Evolutionary conservation across 2,329 filamentous ascomycete species (phyloP).

Genomic region (Leptographium wingfieldii): DNA sequence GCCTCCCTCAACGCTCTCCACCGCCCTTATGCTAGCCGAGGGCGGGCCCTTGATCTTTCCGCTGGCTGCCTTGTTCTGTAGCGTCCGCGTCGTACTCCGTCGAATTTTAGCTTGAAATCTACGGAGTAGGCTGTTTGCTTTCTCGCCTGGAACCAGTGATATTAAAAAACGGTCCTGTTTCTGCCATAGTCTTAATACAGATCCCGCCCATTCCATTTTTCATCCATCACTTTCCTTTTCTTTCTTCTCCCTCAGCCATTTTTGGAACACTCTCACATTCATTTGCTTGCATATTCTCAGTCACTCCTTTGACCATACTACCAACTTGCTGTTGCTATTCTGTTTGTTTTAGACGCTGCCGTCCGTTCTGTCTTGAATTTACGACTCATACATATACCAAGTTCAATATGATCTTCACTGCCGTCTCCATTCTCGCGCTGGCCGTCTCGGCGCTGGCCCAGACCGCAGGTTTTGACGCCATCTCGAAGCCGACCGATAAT

Average conservation of each 20-base stretch:
- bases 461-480: conserved; percentile 41
- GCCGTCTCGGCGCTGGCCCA: conserved; percentile 39
- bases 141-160: background rate
- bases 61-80: background rate
- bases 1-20: background rate
- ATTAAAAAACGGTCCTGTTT: background rate
- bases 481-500: conserved; percentile 32
- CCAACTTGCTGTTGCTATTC: background rate
- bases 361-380: background rate
- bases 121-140: background rate
- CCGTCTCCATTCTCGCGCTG: conserved; percentile 38
- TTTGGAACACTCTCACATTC: background rate
- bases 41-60: background rate
- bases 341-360: background rate
- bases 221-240: background rate
- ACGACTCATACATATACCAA: background rate
- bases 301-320: background rate
- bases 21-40: background rate
- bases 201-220: background rate
- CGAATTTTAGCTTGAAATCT: background rate
- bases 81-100: background rate
- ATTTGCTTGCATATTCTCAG: background rate
- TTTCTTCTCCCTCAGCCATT: background rate
- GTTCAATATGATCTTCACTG: conserved; percentile 36
- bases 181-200: background rate